Base-by-base conservation (phyloP, 345 rosid species). In the Draba incana region DNA sequence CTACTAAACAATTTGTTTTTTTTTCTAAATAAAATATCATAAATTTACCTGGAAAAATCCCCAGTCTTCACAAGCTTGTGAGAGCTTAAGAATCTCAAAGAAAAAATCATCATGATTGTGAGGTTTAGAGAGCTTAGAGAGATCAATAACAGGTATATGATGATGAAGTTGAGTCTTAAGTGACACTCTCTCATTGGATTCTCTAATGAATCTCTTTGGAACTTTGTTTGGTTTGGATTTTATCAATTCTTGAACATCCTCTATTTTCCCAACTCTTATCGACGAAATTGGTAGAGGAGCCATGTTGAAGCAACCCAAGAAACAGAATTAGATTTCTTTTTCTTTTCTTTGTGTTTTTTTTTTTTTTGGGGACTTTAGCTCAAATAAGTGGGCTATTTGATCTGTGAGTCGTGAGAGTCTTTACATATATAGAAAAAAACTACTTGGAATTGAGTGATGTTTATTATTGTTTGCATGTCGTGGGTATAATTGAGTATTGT, bases 161-260 rank as follows among this genome's bases (percentile, higher is more conserved):
- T 76, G 66, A 57, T 48, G 33, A n/a, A 48, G 81, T 3, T 47
- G 75, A 56, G 31, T 79, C 56, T n/a, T 55, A 54, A 30, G 71
- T 31, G 58, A 79, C 37, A 69, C 92, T 79, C 95, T 84, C 76
- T 84, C 97, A 27, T 62, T 73, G 23, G 43, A 49, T 48, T 84
- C 93, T 53, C 94, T 74, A 1, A 93, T 84, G 51, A 88, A 93
- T 77, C 97, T 81, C 54, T 86, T 81, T 20, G 98, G 98, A 41
- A 93, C 64, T 70, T 62, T 68, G 54, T 82, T 75, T 69, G 93
- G 89, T 72, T 80, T 78, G 15, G 81, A 47, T 56, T 84, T 88
- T 39, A 84, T 84, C 12, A 93, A 83, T 79, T 90, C 97, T 75
- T 93, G 97, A 51, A 90, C 98, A 82, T 93, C 97, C 9, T 90